Conservation (phyloP, 2,329 filamentous ascomycete genomes). For the Ambrosiella xylebori region DNA sequence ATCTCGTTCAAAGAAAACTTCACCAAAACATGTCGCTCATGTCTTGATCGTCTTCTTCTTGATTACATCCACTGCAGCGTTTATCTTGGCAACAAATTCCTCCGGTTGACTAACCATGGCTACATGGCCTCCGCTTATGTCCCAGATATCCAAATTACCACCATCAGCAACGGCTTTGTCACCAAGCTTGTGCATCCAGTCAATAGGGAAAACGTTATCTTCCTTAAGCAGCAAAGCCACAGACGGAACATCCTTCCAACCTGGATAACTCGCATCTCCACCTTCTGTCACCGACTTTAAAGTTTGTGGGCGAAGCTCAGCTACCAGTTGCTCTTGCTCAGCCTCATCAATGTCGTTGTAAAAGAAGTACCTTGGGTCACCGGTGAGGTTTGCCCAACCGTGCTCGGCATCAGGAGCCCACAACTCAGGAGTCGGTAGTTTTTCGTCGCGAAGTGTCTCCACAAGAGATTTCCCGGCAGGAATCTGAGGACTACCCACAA, state of each 20-base stretch:
- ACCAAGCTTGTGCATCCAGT: not conserved
- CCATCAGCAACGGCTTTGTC: not conserved
- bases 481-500: not conserved
- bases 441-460: not conserved
- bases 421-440: not conserved
- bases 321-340: not conserved
- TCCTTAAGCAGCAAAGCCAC: not conserved
- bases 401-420: not conserved
- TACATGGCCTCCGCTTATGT: not conserved
- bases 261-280: not conserved
- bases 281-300: not conserved
- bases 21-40: not conserved
- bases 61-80: not conserved
- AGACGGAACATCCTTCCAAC: not conserved
- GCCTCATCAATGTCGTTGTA: not conserved
- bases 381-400: not conserved
- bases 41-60: not conserved
- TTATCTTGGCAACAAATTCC: not conserved
- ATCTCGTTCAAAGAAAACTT: too few species aligned
- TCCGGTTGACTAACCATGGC: not conserved
- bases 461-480: not conserved
- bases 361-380: not conserved
- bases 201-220: not conserved
- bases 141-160: not conserved
- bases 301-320: not conserved